Base-by-base conservation (phyloP, 208 protist genomes). In the Trypanosoma avium region DNA sequence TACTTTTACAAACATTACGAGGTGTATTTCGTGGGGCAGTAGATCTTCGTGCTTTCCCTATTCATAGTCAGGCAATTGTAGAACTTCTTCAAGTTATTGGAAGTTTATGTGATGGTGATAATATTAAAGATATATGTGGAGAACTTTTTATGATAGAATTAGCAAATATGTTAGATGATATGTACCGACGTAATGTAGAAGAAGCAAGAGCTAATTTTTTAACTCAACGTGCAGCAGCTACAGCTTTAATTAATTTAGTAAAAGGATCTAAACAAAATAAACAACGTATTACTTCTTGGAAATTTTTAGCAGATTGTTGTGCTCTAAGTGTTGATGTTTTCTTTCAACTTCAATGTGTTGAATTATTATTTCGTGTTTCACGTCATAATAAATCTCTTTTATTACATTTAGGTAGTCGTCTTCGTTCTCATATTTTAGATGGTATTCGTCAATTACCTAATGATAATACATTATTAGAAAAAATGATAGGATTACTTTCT, bases 201-300 rank as follows among this genome's bases (percentile, higher is more conserved):
- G 77, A 89, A 59, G 78, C 86, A 13, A 55, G 62, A 19, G 67
- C 53, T 8, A 68, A 81, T 64, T 90, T 92, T 63, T 70, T 88
- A 33, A 36, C 81, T 3, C 91, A 94, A 63, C 81, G 91, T 26
- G 84, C 69, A 26, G 73, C 73, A 27, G 81, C 86, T 59, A 91
- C 84, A 33, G 86, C 84, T n/a, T 78, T 96, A 15, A 96, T 96
- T 66, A 93, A 96, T 55, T 71, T 96, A 15, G 86, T 96, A 36
- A 94, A 94, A 65, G 84, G 86, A 17, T 94, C 88, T n/a, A 88
- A 79, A 58, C 70, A 87, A 46, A 96, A 96, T 73, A 96, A 94
- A 59, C 68, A 79, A 45, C 81, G 85, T 6, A 77, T 91, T 57
- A 30, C 65, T 4, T 91, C 88, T 19, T 94, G 87, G 84, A 71